Base-by-base conservation (phyloP, 2,329 filamentous ascomycete species). In the Coccinonectria pachysandricola region DNA sequence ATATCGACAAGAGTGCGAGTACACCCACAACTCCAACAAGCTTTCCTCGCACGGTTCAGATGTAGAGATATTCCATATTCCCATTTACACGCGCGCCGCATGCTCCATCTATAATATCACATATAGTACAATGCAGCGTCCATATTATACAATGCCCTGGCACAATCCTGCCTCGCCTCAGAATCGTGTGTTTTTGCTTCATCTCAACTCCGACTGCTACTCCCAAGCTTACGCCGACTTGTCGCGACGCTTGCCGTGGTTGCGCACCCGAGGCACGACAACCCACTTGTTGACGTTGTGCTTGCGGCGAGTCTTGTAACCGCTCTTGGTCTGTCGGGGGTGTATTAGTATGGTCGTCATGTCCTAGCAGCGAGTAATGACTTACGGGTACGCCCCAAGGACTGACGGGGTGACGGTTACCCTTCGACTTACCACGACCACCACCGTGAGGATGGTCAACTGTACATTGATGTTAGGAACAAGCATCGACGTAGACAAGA, bases 401-500 rank as follows among this genome's bases (percentile, higher is more conserved):
- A 61, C 85, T 94, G 46, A 91, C 85, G 17, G 92, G 91, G 52
- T 93, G 71, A 35, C 87, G 76, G 53, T 95, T 94, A 75, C 91
- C 86, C 83, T 98, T 98, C 31, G 86, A 95, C 65, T 98, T 98
- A 65, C 91, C 91, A 69, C 92, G 76, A 60, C 91, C 91, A 81
- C 91, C 91, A 72, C 91, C 91, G 57, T 98, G 91, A 50, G 91
- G 91, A 69, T 98, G 91, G 51, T 98, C 91, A 46, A 77, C 82
- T 75, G 46, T 22, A 35, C 26, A 15, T 23, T 11, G n/a, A 13
- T 24, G 31, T 48, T 24, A 45, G 30, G 24, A 14, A 18, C n/a
- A 31, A n/a, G n/a, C n/a, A n/a, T n/a, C n/a, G n/a, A n/a, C n/a
- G n/a, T n/a, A n/a, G n/a, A n/a, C n/a, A n/a, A n/a, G n/a, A n/a